Evolutionary conservation across 106 monocot species (phyloP).

Genomic region (Platanthera guangdongensis): DNA sequence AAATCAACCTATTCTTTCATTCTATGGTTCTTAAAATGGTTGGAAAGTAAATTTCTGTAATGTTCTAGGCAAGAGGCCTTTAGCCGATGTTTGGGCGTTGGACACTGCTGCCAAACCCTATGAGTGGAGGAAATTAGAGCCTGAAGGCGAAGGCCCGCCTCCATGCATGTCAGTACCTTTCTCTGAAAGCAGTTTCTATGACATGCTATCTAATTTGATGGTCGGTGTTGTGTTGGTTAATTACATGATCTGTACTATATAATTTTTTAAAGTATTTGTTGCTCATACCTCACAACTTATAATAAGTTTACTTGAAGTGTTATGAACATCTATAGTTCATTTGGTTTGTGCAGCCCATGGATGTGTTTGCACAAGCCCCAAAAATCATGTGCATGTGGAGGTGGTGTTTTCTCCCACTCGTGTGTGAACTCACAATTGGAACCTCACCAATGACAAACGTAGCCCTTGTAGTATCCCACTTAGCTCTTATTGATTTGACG

Average conservation of each 20-base stretch:
- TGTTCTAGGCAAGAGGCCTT: slow-evolving; percentile 75
- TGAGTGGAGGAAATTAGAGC: slow-evolving; percentile 97
- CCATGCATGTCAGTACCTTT: slow-evolving; percentile 89
- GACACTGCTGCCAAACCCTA: slow-evolving; percentile 99
- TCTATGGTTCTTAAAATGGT: neutral
- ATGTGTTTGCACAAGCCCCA: neutral
- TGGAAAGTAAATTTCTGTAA: slow-evolving; percentile 1
- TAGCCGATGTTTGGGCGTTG: slow-evolving; percentile 98
- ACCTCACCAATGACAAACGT: neutral
- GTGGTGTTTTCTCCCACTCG: neutral
- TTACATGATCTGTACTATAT: neutral
- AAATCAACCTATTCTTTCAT: neutral
- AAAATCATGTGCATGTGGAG: neutral
- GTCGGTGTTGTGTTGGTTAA: neutral
- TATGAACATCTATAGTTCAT: neutral
- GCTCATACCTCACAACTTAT: neutral
- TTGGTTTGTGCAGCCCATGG: neutral
- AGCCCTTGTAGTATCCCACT: neutral
- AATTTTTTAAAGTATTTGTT: neutral
- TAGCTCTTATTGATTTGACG: neutral
- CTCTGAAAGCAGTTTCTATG: neutral
- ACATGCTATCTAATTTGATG: slow-evolving; percentile 1
- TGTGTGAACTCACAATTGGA: neutral
- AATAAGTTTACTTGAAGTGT: neutral
- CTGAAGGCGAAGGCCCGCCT: slow-evolving; percentile 97